Evolutionary conservation across 176 grass and related monocot genomes (phyloP), one percentile per base, ranked within the genome.

Genomic region (Triticum turgidum): DNA sequence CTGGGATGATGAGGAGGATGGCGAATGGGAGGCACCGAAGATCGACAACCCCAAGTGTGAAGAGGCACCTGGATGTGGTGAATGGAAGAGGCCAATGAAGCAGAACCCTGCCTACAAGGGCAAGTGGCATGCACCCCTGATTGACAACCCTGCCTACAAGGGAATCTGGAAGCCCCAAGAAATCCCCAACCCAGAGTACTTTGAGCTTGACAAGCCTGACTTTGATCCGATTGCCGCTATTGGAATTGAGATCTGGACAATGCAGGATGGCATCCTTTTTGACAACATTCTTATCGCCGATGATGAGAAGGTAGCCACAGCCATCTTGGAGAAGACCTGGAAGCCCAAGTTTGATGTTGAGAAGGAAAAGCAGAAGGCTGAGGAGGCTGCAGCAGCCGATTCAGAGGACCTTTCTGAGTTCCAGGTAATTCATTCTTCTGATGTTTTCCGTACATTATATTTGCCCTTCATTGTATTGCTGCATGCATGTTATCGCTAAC

Each of bases 1-100:
- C 33, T 99, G 97, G 97, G 97, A 99, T 64, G 97, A 99, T 66
- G 97, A 99, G 80, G 97, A 99, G 85, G 97, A 99, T 94, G 97
- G 97, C 7, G 89, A 90, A 81, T 99, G 97, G 97, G 97, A 99
- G 33, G 90, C 92, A 74, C 90, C 89, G 5, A 99, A 96, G 84
- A 94, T 96, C 13, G 94, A 99, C 64, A 99, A 99, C 80, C 97
- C 97, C 37, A 99, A 91, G 83, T 99, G 97, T 22, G 94, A 99
- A 88, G 92, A 82, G 87, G 89, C 89, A 61, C 94, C 97, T 79
- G 97, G 97, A 25, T 99, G 97, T 81, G 94, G 97, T 54, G 97
- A 99, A 81, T 99, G 97, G 97, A 99, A 93, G 92, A 94, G 12
- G 77, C 97, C 97, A 13, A 91, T 96, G 94, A 99, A 94, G 90